A percentile compares a stretch with the other conserved stretches of the same genome.
Evolutionary conservation across 78 protist genomes (phyloP).

Genomic region (Guillardia theta): DNA sequence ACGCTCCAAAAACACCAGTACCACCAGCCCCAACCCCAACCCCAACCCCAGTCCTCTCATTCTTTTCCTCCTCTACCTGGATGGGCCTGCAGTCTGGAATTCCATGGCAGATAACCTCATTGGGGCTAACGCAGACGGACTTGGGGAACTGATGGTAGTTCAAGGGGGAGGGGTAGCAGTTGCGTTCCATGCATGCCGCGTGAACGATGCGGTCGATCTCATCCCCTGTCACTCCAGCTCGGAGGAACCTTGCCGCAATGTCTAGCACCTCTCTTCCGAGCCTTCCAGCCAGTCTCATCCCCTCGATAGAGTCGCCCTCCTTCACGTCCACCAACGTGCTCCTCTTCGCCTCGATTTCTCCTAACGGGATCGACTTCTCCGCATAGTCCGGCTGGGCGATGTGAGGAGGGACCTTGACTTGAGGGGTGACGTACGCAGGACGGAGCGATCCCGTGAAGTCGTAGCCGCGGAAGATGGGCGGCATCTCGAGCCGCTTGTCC

Average conservation of each 20-base stretch:
- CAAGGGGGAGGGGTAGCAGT: conserved; percentile 41
- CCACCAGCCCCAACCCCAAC: background rate
- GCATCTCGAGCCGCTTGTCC: background rate
- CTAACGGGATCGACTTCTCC: background rate
- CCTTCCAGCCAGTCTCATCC: background rate
- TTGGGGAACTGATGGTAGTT: conserved; percentile 32
- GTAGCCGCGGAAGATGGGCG: background rate
- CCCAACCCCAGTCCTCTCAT: background rate
- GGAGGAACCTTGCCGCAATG: background rate
- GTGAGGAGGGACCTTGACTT: background rate
- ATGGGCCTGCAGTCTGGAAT: conserved; percentile 15
- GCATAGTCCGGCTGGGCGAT: background rate
- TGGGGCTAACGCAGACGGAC: background rate
- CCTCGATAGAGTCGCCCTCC: background rate
- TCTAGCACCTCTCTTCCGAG: background rate
- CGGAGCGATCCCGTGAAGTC: background rate
- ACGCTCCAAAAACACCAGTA: background rate
- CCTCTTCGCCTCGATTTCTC: background rate
- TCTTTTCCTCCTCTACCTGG: background rate
- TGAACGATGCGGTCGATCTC: conserved; percentile 15
- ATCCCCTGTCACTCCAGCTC: background rate
- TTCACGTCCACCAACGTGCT: background rate
- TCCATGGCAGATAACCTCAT: conserved; percentile 41
- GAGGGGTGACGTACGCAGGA: background rate
- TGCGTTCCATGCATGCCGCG: background rate